These are phyloP conservation scores for Cryptococcus sp. DNA, from an alignment of 1,284 basidiomycete genomes.

Conservation along the genomic window DNA sequence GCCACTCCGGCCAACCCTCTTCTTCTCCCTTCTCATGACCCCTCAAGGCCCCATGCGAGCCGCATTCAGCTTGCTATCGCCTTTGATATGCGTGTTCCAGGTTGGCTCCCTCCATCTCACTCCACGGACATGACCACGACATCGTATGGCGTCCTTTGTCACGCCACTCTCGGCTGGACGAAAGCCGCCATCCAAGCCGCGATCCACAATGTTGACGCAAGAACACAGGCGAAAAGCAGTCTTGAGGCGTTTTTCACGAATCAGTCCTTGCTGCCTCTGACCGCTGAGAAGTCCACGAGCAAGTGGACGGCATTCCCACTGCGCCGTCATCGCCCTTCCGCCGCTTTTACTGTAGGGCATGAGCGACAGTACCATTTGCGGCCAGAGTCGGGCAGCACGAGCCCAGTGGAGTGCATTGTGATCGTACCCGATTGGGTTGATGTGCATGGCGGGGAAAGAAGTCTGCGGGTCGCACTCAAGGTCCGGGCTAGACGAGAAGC, in stretches of 20 bases:
- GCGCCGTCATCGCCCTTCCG: constrained; percentile 39
- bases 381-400: constrained; percentile 21
- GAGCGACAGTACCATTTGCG: constrained; percentile 34
- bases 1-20: constrained; percentile 16
- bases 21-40: constrained; percentile 22
- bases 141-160: constrained; percentile 36
- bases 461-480: constrained; percentile 38
- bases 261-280: constrained; percentile 11
- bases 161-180: constrained; percentile 38
- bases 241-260: constrained; percentile 20
- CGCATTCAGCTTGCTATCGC: constrained; percentile 33
- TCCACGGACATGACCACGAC: constrained; percentile 27
- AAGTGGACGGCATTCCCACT: constrained; percentile 30
- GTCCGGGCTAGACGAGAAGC: constrained; percentile 28
- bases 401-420: constrained; percentile 46
- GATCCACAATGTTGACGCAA: not conserved
- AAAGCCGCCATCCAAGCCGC: not conserved
- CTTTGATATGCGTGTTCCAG: constrained; percentile 49
- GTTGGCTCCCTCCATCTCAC: constrained; percentile 48
- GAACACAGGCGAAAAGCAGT: constrained; percentile 4
- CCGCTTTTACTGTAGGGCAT: constrained; percentile 10
- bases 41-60: constrained; percentile 5
- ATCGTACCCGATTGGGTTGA: constrained; percentile 49
- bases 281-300: constrained; percentile 6
- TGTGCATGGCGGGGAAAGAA: constrained; percentile 35